Base-by-base conservation (phyloP, 2,329 filamentous ascomycete genomes). In the Ambrosiella cleistominuta region DNA sequence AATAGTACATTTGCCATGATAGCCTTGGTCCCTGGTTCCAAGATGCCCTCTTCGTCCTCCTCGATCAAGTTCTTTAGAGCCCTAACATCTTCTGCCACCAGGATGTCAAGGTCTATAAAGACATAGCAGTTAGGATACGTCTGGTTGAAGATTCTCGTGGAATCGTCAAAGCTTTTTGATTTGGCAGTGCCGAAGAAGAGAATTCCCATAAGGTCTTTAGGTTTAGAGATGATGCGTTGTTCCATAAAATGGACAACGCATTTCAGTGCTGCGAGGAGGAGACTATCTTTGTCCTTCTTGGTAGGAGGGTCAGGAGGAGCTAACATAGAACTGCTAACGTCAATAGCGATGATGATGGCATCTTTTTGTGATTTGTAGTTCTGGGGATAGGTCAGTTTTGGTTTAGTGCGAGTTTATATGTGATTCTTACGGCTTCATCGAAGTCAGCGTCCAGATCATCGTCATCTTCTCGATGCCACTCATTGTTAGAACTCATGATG, bases 201-300 rank as follows among this genome's bases (percentile, higher is more conserved):
- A 35, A 98, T 85, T 1, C 91, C 90, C 79, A 98, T 96, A 87
- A 96, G 94, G 62, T 98, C 93, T 66, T 85, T 90, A 1, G 93
- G 93, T 62, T 90, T 91, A 2, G 91, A 91, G 65, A 98, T 97
- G 69, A 98, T 97, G 64, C 93, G 88, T 72, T 97, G 91, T 71
- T 97, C 88, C 88, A 98, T 96, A 57, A 98, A 75, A 66, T 88
- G 82, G 66, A 95, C 95, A 60, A 91, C 93, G 65, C 88, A 96
- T 75, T 95, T 95, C 54, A 98, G 72, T 3, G 93, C 90, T 13
- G 91, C 90, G 56, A 84, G 77, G 0, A 88, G 76, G 3, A 91
- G 82, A 50, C 86, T 90, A 65, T 91, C 87, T 59, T 75, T 81
- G 63, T 87, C 85, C 49, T 82, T 80, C 68, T 89, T 91, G 70